Evolutionary conservation across 2,329 filamentous ascomycete species (phyloP), one percentile per base, ranked within the genome.

Genomic region (Fusarium camptoceras): DNA sequence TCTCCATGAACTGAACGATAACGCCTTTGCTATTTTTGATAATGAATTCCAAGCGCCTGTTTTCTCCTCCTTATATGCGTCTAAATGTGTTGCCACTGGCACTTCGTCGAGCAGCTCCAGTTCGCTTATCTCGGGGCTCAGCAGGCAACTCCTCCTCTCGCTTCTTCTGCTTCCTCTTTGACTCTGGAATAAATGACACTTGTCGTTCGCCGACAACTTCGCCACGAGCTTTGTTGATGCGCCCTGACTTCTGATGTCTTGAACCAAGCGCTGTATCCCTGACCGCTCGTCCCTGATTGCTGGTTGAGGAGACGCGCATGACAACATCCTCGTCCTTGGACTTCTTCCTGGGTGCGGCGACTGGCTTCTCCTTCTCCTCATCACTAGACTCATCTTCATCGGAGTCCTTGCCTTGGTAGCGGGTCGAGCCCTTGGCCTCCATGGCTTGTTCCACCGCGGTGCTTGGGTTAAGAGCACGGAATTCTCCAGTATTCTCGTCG

Each of bases 401-500:
- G 14, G 80, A 82, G 53, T 81, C 80, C 66, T 78, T 80, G 54
- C 75, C 79, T 59, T 82, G 79, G 46, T 81, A 82, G 46, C 78
- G 75, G 46, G 73, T 74, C 15, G 78, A 76, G 47, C 76, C 77
- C 71, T 87, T 76, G 53, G 77, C 67, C 59, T 77, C 73, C 30
- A 67, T 67, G 42, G 73, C 73, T n/a, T 78, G 78, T 47, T 79
- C 76, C 60, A 84, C 77, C n/a, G 83, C 76, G 7, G 93, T 96
- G 80, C 93, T 97, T 7, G 96, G 94, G 78, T 99, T 99, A 81
- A 97, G 89, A 47, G 91, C 87, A 63, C 90, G 88, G 84, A 97
- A 99, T 79, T 98, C 95, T 75, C 89, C 87, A 69, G 91, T 97
- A 41, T 83, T 91, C 82, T 99, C 96, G 79, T 99, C 95, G 63